These are phyloP conservation scores for Porphyrellus cyaneotinctus DNA, from an alignment of 768 basidiomycete species.

Conservation along the genomic window DNA sequence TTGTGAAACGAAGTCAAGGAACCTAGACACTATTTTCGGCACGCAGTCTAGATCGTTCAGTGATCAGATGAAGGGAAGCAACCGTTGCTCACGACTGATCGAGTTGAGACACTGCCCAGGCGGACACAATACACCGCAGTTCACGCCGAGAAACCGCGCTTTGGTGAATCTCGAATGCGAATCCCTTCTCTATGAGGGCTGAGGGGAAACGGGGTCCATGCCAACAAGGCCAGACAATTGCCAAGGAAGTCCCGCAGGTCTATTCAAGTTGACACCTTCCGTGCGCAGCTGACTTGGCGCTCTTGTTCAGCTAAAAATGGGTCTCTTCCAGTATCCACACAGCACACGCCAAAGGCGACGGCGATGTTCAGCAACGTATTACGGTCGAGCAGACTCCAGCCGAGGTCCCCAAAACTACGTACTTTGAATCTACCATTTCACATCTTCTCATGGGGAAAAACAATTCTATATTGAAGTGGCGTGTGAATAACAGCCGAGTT, in stretches of 20 bases:
- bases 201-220: slow-evolving; percentile 18
- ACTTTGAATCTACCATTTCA: slow-evolving; percentile 4
- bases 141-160: slow-evolving; percentile 3
- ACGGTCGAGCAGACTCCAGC: too few relatives aligned
- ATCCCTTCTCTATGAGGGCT: slow-evolving; percentile 16
- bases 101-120: slow-evolving; percentile 10
- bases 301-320: slow-evolving; percentile 11
- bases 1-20: slow-evolving; percentile 6
- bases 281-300: neutral
- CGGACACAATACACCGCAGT: slow-evolving; percentile 2
- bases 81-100: neutral
- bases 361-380: too few relatives aligned
- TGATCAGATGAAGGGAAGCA: slow-evolving; percentile 6
- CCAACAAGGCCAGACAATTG: slow-evolving; percentile 17
- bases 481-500: slow-evolving; percentile 13
- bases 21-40: neutral
- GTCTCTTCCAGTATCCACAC: neutral
- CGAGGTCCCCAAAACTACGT: neutral
- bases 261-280: neutral
- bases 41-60: neutral
- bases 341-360: neutral
- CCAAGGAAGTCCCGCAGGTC: slow-evolving; percentile 7
- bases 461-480: slow-evolving; percentile 20
- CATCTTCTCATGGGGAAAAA: slow-evolving; percentile 8
- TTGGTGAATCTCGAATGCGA: slow-evolving; percentile 17